Base-by-base conservation (phyloP, 2,329 filamentous ascomycete genomes). In the Chalara sp. region DNA sequence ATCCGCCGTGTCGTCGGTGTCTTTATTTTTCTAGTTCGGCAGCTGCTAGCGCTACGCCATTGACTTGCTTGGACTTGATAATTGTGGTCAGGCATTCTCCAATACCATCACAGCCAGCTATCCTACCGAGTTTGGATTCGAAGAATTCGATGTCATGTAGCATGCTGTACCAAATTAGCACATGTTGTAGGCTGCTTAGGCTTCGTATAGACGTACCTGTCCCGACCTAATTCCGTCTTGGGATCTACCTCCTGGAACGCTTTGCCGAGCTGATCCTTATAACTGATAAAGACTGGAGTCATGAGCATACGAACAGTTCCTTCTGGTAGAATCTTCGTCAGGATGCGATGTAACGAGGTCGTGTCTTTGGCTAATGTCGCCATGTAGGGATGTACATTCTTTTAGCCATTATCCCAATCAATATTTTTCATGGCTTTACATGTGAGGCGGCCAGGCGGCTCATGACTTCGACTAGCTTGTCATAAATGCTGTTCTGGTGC, bases 381-480 rank as follows among this genome's bases (percentile, higher is more conserved):
- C 81, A 89, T 87, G 59, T 86, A 86, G 1, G 76, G 63, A 56
- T 76, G 84, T 21, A 74, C 70, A 12, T 70, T 58, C 7, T 55
- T 59, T 10, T 65, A 50, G 63, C 3, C 66, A 51, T 63, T 48
- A 54, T 86, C 81, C 79, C 83, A 87, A 53, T 86, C 74, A 44
- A 86, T 78, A 54, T 78, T 79, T 58, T 76, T 80, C 73, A 89
- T 80, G 6, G 78, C 72, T 76, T 79, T 42, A 84, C 78, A 60
- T 86, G 83, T 4, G 79, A 70, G 2, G 75, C 71, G 3, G 83
- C 80, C 28, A 84, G 75, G 21, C 76, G 75, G 32, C 78, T 78
- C 79, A 88, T 86, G 49, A 89, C 88, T 51, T 87, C 84, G 7
- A 87, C 80, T 3, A 89, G 70, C 60, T 89, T 89, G 53, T 87